Base-by-base conservation (phyloP, 2,329 filamentous ascomycete species). In the Botrytis galanthina region DNA sequence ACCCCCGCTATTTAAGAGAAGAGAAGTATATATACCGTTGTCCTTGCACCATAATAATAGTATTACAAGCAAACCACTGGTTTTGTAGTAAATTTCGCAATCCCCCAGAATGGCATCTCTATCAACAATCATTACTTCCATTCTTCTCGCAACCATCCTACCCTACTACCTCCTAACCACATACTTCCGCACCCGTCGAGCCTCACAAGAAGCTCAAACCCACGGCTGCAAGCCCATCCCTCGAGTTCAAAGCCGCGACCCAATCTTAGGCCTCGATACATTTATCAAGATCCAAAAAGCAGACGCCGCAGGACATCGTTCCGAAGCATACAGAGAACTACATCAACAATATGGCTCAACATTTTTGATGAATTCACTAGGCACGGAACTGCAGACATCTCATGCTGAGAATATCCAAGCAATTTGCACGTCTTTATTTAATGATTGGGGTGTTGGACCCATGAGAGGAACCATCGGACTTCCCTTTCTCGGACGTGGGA, bases 361-460 rank as follows among this genome's bases (percentile, higher is more conserved):
- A 4, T 57, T 59, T 14, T 22, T 59, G 54, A 32, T 59, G 7
- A 46, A 22, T 32, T 57, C 29, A 16, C 14, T 70, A n/a, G 48
- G 67, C 8, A 39, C 22, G 2, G 37, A 37, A 7, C 22, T 70
- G 4, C 37, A 57, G 6, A 88, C 86, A 0, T 80, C 82, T 54
- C 87, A 90, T 42, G 85, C 86, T 2, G 84, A 85, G 71, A 89
- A 89, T 73, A 80, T 90, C 73, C 88, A 89, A 78, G 83, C 86
- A 0, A 79, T 89, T 10, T 81, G 90, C 22, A 85, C 88, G 0
- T 84, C 84, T 44, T 84, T 87, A 71, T 89, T 89, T 78, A 81
- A 85, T 71, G 84, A 88, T 74, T 90, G 85, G 74, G 84, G 83
- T 42, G 83, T 87, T 73, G 85, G 85, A 1, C 75, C 80, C 0